These are phyloP conservation scores for Evansstolkia leycettana DNA, from an alignment of 495 filamentous ascomycete species.

Conservation along the genomic window DNA sequence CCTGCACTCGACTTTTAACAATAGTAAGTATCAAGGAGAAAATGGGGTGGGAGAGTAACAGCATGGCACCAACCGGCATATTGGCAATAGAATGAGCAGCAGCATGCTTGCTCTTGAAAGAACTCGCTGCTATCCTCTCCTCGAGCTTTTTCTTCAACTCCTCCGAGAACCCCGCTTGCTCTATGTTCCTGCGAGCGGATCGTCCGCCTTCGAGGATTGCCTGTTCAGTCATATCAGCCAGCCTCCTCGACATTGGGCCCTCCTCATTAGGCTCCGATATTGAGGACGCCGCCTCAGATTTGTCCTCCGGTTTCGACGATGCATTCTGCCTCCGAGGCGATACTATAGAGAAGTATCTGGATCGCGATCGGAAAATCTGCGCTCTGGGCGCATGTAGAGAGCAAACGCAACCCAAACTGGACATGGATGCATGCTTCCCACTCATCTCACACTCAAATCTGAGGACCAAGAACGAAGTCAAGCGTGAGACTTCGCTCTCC, in stretches of 20 bases:
- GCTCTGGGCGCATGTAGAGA: constrained; percentile 7
- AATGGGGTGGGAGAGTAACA: not conserved
- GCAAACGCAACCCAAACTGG: constrained; percentile 7
- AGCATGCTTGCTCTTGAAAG: constrained; percentile 59
- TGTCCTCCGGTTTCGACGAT: constrained; percentile 7
- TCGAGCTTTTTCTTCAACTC: constrained; percentile 68
- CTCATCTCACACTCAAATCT: constrained; percentile 2
- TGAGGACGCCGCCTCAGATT: not conserved
- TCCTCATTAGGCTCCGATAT: constrained; percentile 10
- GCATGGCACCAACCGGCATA: constrained; percentile 39
- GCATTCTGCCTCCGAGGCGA: constrained; percentile 14
- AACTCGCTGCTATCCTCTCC: constrained; percentile 55
- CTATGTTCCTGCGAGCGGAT: constrained; percentile 59
- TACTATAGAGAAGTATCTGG: constrained; percentile 12
- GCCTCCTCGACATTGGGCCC: constrained; percentile 61
- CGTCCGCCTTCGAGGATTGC: constrained; percentile 57
- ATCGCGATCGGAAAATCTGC: not conserved
- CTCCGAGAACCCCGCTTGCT: constrained; percentile 77
- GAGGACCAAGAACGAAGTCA: too few relatives aligned
- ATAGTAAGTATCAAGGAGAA: not conserved
- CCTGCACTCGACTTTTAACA: constrained; percentile 45
- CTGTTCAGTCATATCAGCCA: constrained; percentile 73
- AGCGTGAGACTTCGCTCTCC: too few relatives aligned
- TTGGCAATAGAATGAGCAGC: constrained; percentile 54
- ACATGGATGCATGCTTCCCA: constrained; percentile 7